Evolutionary conservation across 768 basidiomycete genomes (phyloP), one percentile per base, ranked within the genome.

Genomic region (Boletellus emodensis): DNA sequence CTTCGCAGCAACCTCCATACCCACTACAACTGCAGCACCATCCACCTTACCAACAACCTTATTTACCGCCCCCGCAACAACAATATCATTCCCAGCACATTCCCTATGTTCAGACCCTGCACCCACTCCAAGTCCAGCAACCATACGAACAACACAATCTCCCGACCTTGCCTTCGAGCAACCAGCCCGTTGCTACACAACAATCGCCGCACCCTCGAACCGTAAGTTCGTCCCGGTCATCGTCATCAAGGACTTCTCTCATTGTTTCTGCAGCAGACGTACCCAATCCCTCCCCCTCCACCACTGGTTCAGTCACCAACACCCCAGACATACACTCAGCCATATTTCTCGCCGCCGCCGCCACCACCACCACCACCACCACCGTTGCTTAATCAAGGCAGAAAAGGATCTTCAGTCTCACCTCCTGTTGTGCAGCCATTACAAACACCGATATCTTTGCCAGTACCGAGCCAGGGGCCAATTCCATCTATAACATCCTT

Each of bases 261-360:
- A 9, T 40, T 41, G 38, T 20, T 40, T 43, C 52, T 33, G 32
- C 54, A 51, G 30, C 56, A 66, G 30, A 13, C 44, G 14, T 47
- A 49, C 48, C 28, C 53, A 45, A 53, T 57, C 20, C 61, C 64
- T 24, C 57, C 62, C 2, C 58, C 55, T n/a, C 61, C 49, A 1
- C 57, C 56, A 15, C 26, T 35, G 2, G 20, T 51, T 36, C 60
- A 49, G 17, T 32, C 49, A 11, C 62, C 53, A 44, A 53, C 52
- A 8, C 56, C 54, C 10, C 24, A 51, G 44, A 18, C 44, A 44
- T 37, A 53, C 50, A 48, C 56, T 5, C 59, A 58, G 32, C 54
- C 60, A 24, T 45, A 57, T 46, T 51, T 66, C 40, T 47, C 57
- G 17, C 58, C 53, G 32, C 67, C 61, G 0, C 62, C 61, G 0